Conservation (phyloP, 2,329 filamentous ascomycete species). For the Diaporthe sp. region DNA sequence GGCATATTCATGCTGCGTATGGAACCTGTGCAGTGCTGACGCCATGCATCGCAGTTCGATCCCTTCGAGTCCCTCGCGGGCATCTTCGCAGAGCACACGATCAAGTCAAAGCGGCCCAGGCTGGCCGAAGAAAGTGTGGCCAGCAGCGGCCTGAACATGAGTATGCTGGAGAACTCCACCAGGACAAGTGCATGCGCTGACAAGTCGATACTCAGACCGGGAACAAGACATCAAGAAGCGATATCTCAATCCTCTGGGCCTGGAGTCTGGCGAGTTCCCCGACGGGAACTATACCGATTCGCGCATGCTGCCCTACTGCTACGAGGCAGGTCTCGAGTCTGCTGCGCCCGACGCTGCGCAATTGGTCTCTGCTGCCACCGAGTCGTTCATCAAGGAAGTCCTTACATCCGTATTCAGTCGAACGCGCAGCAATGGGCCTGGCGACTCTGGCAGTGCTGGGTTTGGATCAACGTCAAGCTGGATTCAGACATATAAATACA, state of each 20-base stretch:
- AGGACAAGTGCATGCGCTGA: constrained; percentile 8
- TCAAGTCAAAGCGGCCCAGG: constrained; percentile 59
- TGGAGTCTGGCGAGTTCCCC: constrained; percentile 79
- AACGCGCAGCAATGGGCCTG: constrained; percentile 75
- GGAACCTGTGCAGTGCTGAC: constrained; percentile 17
- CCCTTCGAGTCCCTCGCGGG: constrained; percentile 67
- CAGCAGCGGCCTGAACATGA: constrained; percentile 83
- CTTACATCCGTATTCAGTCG: constrained; percentile 74
- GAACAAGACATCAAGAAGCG: constrained; percentile 77
- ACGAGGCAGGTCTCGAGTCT: constrained; percentile 72
- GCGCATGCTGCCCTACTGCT: constrained; percentile 77
- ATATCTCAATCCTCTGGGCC: constrained; percentile 73
- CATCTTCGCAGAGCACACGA: constrained; percentile 63
- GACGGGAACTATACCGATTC: constrained; percentile 74
- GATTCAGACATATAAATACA: constrained; percentile 85
- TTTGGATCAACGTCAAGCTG: constrained; percentile 76
- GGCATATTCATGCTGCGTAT: not conserved
- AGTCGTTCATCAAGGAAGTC: constrained; percentile 77
- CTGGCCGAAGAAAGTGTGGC: constrained; percentile 73
- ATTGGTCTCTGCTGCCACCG: constrained; percentile 75
- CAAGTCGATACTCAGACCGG: constrained; percentile 62
- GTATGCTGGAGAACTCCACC: constrained; percentile 60
- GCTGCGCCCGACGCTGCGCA: constrained; percentile 72
- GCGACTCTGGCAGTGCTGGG: constrained; percentile 71
- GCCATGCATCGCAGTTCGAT: constrained; percentile 59